These are phyloP conservation scores for Penicillium crystallinum DNA, from an alignment of 495 filamentous ascomycete species.

Conservation along the genomic window DNA sequence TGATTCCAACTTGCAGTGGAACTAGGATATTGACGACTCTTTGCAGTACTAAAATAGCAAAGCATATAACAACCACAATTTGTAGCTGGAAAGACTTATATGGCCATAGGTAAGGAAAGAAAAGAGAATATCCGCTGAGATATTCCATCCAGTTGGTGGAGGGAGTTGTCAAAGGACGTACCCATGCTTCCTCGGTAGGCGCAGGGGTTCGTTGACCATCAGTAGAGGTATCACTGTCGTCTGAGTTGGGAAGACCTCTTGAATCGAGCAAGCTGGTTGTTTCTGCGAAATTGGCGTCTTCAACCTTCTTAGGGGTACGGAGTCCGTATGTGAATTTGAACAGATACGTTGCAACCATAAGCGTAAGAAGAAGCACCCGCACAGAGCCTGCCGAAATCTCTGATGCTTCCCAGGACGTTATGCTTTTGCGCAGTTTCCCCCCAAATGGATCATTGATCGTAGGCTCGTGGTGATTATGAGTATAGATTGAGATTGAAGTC, in stretches of 20 bases:
- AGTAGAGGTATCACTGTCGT: not conserved
- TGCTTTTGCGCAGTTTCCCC: conserved; percentile 32
- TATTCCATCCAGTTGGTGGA: conserved; percentile 6
- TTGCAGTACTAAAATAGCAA: conserved; percentile 68
- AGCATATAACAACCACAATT: conserved; percentile 71
- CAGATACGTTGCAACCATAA: not conserved
- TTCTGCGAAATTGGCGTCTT: conserved; percentile 35
- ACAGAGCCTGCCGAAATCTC: conserved; percentile 53
- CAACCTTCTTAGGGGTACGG: not conserved
- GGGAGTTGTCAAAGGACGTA: conserved; percentile 8
- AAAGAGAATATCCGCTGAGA: conserved; percentile 69
- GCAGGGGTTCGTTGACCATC: conserved; percentile 46
- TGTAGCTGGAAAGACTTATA: conserved; percentile 67
- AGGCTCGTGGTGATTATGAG: conserved; percentile 49
- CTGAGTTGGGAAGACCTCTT: not conserved
- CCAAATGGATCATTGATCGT: conserved; percentile 45
- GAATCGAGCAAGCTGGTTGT: conserved; percentile 38
- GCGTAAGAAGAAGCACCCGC: conserved; percentile 48
- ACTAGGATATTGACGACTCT: conserved; percentile 77
- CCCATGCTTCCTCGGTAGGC: conserved; percentile 42
- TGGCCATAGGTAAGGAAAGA: conserved; percentile 95
- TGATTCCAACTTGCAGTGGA: conserved; percentile 51
- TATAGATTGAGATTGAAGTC: conserved; percentile 54
- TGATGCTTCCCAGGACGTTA: conserved; percentile 58
- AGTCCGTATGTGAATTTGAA: not conserved